Percentiles rank a stretch among this genome's conserved stretches.
These are phyloP conservation scores for Elsinoe perseae DNA, from an alignment of 2,329 filamentous ascomycete species.

Conservation along the genomic window DNA sequence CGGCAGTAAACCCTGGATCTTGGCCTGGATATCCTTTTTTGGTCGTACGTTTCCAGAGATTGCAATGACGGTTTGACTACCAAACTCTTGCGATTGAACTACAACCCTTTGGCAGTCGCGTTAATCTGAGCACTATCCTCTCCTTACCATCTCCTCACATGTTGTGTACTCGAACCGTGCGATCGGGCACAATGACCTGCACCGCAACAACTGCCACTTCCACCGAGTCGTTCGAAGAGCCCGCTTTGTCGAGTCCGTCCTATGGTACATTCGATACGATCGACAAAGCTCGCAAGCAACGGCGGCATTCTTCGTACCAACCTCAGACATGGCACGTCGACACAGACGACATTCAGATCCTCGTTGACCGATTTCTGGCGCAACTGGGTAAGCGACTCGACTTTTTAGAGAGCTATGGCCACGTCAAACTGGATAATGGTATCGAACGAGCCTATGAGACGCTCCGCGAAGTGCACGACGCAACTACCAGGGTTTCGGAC, in stretches of 20 bases:
- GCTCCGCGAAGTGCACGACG: slow-evolving; percentile 74
- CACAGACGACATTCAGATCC: slow-evolving; percentile 40
- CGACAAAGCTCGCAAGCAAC: slow-evolving; percentile 31
- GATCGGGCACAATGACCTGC: slow-evolving; percentile 16
- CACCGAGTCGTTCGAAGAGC: slow-evolving; percentile 37
- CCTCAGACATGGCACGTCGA: slow-evolving; percentile 38
- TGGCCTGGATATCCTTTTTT: background rate
- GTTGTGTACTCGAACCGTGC: background rate
- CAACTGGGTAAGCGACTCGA: slow-evolving; percentile 83
- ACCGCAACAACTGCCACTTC: slow-evolving; percentile 20
- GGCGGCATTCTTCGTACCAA: slow-evolving; percentile 43
- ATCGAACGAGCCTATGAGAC: slow-evolving; percentile 80
- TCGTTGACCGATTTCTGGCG: slow-evolving; percentile 68
- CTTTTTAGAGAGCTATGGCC: slow-evolving; percentile 79
- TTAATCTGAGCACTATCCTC: no score
- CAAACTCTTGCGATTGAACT: background rate
- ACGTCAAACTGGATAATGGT: slow-evolving; percentile 73
- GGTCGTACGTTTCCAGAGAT: background rate
- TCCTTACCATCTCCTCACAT: background rate
- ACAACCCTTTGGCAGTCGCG: no score
- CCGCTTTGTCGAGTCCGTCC: slow-evolving; percentile 33
- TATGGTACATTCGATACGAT: slow-evolving; percentile 28
- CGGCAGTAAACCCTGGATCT: background rate
- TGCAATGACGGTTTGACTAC: background rate
- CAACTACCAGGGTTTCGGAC: slow-evolving; percentile 83